These are phyloP conservation scores for Citeromyces siamensis DNA, from an alignment of 1,139 yeast species.

Conservation along the genomic window DNA sequence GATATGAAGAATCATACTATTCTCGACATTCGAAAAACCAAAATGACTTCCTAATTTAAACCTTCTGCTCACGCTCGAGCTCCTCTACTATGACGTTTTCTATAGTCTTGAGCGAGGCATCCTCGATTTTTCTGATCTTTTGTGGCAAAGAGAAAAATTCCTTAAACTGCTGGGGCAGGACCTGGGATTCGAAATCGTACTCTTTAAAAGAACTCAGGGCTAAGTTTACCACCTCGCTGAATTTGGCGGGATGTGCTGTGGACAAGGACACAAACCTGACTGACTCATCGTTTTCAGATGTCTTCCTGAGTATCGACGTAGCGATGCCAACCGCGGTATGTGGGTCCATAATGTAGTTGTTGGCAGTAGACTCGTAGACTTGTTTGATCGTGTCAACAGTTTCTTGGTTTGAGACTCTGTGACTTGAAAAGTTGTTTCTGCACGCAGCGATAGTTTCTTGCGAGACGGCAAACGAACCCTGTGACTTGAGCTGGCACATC, in stretches of 20 bases:
- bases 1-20: neutral
- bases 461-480: conserved; percentile 70
- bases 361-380: conserved; percentile 43
- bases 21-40: neutral
- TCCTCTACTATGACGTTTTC: conserved; percentile 66
- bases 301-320: conserved; percentile 54
- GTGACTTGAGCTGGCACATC: conserved; percentile 68
- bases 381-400: conserved; percentile 68
- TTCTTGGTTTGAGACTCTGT: conserved; percentile 65
- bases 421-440: conserved; percentile 57
- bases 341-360: conserved; percentile 84
- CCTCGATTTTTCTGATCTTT: conserved; percentile 65
- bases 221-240: conserved; percentile 86
- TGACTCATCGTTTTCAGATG: conserved; percentile 29
- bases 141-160: conserved; percentile 59
- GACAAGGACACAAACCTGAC: conserved; percentile 67
- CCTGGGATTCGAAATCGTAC: conserved; percentile 79
- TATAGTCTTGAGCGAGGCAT: conserved; percentile 60
- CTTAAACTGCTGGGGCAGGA: conserved; percentile 80
- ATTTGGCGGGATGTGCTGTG: conserved; percentile 98
- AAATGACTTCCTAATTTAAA: neutral
- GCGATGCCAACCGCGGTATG: conserved; percentile 93
- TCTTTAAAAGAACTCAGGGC: conserved; percentile 56
- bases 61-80: conserved; percentile 32
- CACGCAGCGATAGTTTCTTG: conserved; percentile 55